phyloP scores from a whole-genome alignment of 192 early-diverging fungal genomes.

The Coemansia asiatica region DNA sequence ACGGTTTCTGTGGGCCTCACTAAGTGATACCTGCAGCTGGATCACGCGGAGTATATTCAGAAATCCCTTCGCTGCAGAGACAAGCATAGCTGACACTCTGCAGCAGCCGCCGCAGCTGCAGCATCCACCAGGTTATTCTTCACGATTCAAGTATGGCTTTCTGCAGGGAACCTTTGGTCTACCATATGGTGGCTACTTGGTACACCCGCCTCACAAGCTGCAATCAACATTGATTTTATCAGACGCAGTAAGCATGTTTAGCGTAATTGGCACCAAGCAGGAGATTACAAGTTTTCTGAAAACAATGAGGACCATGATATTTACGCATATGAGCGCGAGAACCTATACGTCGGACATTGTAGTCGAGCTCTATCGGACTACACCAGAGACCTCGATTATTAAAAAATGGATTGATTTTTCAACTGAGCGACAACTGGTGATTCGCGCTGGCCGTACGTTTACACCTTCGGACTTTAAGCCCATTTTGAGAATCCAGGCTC shows the following conservation, averaged over 20 bases:
- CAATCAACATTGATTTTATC: conserved; percentile 20
- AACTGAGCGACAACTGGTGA: conserved; percentile 28
- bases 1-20: conserved; percentile 12
- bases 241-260: conserved; percentile 27
- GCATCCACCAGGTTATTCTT: conserved; percentile 28
- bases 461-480: conserved; percentile 21
- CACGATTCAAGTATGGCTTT: conserved; percentile 33
- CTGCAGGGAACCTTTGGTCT: conserved; percentile 33
- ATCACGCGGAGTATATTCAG: not conserved
- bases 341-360: conserved; percentile 20
- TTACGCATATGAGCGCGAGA: conserved; percentile 18
- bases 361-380: conserved; percentile 8
- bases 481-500: conserved; percentile 24
- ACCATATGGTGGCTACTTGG: conserved; percentile 33
- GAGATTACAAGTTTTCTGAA: conserved; percentile 34
- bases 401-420: conserved; percentile 21
- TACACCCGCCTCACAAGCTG: conserved; percentile 11
- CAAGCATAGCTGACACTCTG: too few relatives aligned
- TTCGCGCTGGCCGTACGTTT: conserved; percentile 18
- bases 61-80: not conserved
- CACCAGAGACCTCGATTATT: not conserved
- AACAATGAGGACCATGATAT: conserved; percentile 23
- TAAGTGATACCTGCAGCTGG: conserved; percentile 27
- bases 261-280: conserved; percentile 19
- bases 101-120: not conserved